These are phyloP conservation scores for Castanea mollissima DNA, from an alignment of 306 rosid genomes.

Conservation along the genomic window DNA sequence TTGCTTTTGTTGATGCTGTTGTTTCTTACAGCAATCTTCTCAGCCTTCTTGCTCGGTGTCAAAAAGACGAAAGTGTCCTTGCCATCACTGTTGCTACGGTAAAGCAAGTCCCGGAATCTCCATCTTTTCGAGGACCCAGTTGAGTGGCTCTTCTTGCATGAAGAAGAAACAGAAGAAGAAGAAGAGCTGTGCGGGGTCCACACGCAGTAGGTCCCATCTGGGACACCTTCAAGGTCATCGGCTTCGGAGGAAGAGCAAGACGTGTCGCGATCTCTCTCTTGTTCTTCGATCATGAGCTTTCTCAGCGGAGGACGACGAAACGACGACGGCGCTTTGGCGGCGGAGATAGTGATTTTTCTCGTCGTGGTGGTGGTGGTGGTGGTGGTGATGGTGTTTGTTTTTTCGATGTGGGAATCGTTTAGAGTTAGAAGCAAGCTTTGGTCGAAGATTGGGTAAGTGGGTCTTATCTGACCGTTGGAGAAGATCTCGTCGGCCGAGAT, in stretches of 20 bases:
- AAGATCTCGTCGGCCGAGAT: conserved; percentile 86
- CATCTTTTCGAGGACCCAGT: conserved; percentile 63
- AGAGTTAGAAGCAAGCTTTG: conserved; percentile 33
- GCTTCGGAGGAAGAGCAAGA: conserved; percentile 63
- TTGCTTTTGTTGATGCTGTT: too few species aligned
- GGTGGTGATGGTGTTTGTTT: background rate
- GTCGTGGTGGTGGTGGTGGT: background rate
- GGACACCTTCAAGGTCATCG: conserved; percentile 50
- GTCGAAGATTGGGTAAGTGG: conserved; percentile 60
- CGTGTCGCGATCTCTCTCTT: conserved; percentile 46
- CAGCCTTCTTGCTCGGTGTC: conserved; percentile 19
- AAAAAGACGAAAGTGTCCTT: conserved; percentile 32
- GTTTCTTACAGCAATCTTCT: background rate
- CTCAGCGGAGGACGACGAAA: conserved; percentile 50
- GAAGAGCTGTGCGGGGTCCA: conserved; percentile 47
- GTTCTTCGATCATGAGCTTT: conserved; percentile 73
- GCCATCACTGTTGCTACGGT: conserved; percentile 52
- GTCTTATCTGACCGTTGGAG: conserved; percentile 74
- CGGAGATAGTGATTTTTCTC: too few species aligned
- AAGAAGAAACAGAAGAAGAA: background rate
- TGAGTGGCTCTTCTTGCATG: conserved; percentile 53
- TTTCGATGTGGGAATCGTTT: background rate
- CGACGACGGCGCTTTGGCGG: background rate
- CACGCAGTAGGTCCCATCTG: conserved; percentile 55
- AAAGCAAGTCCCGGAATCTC: conserved; percentile 60